phyloP scores from a whole-genome alignment of 2,329 filamentous ascomycete species.

The Exophiala alcalophila region DNA sequence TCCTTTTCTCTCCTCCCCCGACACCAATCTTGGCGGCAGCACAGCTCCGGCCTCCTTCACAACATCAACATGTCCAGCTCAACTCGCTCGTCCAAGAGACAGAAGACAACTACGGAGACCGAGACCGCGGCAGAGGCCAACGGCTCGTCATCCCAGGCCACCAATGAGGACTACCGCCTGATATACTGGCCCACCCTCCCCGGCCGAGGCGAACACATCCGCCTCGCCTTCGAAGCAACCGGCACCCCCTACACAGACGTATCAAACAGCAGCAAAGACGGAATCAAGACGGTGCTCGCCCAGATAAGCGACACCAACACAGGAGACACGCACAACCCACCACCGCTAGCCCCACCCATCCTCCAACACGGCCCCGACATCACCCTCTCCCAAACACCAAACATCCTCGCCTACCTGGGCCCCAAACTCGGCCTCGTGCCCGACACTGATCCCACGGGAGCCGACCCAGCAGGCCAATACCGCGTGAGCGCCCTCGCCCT shows the following conservation, averaged over 20 bases:
- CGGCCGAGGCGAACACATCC: slow-evolving; percentile 71
- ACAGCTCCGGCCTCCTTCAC: neutral
- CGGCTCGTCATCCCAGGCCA: slow-evolving; percentile 4
- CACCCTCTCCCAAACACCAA: slow-evolving; percentile 66
- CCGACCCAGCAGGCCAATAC: slow-evolving; percentile 49
- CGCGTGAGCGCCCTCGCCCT: slow-evolving; percentile 62
- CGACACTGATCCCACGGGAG: slow-evolving; percentile 44
- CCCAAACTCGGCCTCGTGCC: slow-evolving; percentile 54
- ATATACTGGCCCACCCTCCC: slow-evolving; percentile 57
- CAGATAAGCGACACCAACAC: slow-evolving; percentile 42
- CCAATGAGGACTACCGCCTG: slow-evolving; percentile 17
- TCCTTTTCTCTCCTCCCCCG: neutral
- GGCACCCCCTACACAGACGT: slow-evolving; percentile 63
- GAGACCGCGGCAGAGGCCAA: neutral
- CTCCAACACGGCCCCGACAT: slow-evolving; percentile 55
- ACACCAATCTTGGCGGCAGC: too few relatives aligned
- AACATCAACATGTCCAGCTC: slow-evolving; percentile 17
- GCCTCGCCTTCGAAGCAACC: slow-evolving; percentile 68
- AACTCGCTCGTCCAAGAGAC: slow-evolving; percentile 28
- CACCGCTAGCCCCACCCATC: slow-evolving; percentile 64
- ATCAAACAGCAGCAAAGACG: slow-evolving; percentile 49
- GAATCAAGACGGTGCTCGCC: slow-evolving; percentile 50
- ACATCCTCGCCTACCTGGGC: slow-evolving; percentile 69
- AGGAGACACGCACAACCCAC: slow-evolving; percentile 59
- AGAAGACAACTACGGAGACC: slow-evolving; percentile 23